A percentile compares a stretch with the other conserved stretches of the same genome.
phyloP scores from a whole-genome alignment of 352 stramenopile genomes.

The Globisporangium camurandrum region DNA sequence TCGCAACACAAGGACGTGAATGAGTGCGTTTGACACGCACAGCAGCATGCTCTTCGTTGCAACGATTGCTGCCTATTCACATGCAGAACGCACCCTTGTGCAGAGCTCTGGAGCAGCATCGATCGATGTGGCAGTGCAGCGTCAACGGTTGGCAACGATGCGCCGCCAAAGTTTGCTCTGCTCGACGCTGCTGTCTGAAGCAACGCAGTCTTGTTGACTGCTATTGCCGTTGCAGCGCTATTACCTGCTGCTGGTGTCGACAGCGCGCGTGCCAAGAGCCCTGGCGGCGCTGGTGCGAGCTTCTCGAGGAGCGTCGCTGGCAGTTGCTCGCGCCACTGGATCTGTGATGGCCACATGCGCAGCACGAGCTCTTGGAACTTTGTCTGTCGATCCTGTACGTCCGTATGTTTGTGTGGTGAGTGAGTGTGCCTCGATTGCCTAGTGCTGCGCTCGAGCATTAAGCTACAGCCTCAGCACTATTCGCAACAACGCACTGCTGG shows the following conservation, averaged over 20 bases:
- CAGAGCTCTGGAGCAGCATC: constrained; percentile 34
- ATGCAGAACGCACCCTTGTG: constrained; percentile 32
- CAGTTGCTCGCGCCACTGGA: constrained; percentile 36
- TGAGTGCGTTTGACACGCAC: not conserved
- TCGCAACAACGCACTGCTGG: constrained; percentile 25
- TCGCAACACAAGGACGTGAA: not conserved
- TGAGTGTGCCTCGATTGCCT: not conserved
- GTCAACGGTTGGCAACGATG: constrained; percentile 1
- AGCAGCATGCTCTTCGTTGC: not conserved
- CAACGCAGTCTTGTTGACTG: too few species aligned
- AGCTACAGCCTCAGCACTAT: too few species aligned
- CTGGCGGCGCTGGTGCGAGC: not conserved
- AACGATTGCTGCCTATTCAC: not conserved
- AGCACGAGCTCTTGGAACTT: constrained; percentile 68
- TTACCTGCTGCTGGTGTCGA: not conserved
- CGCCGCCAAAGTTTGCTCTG: not conserved
- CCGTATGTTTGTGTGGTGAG: not conserved
- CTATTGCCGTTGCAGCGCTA: too few species aligned
- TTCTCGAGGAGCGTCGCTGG: constrained; percentile 28
- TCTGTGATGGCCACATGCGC: constrained; percentile 71
- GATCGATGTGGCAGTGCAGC: constrained; percentile 15
- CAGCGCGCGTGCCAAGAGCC: not conserved
- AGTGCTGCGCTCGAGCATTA: too few species aligned
- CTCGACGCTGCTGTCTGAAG: not conserved
- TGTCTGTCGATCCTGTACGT: constrained; percentile 35